Evolutionary conservation across 208 protist species (phyloP).

Genomic region (Leishmania amazonensis): DNA sequence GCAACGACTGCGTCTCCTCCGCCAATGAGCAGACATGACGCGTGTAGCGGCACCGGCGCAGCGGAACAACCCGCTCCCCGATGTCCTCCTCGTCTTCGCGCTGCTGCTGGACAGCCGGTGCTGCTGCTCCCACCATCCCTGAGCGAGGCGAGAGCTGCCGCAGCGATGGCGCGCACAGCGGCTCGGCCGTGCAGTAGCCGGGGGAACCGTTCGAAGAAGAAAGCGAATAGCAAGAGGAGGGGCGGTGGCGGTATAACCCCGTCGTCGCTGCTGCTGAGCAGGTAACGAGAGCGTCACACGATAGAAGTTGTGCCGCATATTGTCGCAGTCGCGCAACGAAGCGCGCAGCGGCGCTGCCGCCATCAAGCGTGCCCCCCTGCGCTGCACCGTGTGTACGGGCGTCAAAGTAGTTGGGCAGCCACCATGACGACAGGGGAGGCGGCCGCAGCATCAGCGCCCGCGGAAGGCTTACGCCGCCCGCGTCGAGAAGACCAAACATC

Average conservation of each 20-base stretch:
- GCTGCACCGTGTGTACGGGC: not conserved
- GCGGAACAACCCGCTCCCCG: slow-evolving; percentile 15
- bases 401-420: not conserved
- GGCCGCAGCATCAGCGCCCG: not conserved
- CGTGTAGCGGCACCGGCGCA: slow-evolving; percentile 26
- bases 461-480: not conserved
- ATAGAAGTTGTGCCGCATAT: slow-evolving; percentile 19
- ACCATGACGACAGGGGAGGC: not conserved
- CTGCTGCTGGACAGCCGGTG: not conserved
- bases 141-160: not conserved
- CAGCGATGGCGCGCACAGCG: not conserved
- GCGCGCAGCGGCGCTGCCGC: not conserved
- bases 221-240: not conserved
- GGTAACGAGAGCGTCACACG: not conserved
- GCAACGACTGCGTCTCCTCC: slow-evolving; percentile 11
- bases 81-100: not conserved
- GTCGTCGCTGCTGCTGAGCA: not conserved
- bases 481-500: no score
- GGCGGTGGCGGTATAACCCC: not conserved
- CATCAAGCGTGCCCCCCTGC: not conserved
- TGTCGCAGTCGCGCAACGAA: slow-evolving; percentile 9
- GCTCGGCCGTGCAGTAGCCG: not conserved
- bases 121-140: not conserved
- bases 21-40: slow-evolving; percentile 21
- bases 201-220: not conserved